Evolutionary conservation across 805 yeast genomes (phyloP).

Genomic region (Hanseniaspora mollemarum): DNA sequence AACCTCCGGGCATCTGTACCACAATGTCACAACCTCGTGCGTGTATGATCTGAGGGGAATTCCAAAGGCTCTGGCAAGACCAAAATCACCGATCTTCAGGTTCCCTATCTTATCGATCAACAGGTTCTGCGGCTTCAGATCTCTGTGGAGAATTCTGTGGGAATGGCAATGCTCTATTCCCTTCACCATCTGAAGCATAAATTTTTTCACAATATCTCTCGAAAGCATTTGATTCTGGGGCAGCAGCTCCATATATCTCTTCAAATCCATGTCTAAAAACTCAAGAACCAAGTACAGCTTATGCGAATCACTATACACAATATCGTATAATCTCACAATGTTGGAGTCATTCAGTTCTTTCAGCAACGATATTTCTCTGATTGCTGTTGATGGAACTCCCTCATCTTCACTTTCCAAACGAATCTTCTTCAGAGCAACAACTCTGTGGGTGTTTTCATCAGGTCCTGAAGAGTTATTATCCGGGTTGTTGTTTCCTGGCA

Average conservation of each 20-base stretch:
- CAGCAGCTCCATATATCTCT: slow-evolving; percentile 83
- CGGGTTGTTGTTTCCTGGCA: background rate
- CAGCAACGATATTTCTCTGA: slow-evolving; percentile 88
- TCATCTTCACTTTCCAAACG: slow-evolving; percentile 83
- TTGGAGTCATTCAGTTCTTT: slow-evolving; percentile 89
- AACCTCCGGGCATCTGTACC: slow-evolving; percentile 98
- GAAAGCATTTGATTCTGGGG: slow-evolving; percentile 84
- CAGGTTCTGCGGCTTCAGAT: slow-evolving; percentile 88
- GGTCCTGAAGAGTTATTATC: background rate
- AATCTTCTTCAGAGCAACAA: slow-evolving; percentile 92
- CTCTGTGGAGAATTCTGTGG: slow-evolving; percentile 57
- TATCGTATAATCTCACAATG: slow-evolving; percentile 85
- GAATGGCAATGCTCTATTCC: slow-evolving; percentile 67
- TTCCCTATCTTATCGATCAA: slow-evolving; percentile 83
- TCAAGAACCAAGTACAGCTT: slow-evolving; percentile 89
- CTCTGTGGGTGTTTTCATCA: slow-evolving; percentile 48
- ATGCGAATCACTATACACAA: slow-evolving; percentile 84
- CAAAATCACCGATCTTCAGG: slow-evolving; percentile 90
- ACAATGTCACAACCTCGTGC: slow-evolving; percentile 91
- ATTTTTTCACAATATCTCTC: slow-evolving; percentile 69
- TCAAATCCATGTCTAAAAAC: slow-evolving; percentile 83
- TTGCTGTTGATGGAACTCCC: slow-evolving; percentile 97
- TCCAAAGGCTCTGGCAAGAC: slow-evolving; percentile 94
- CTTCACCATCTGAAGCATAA: slow-evolving; percentile 84
- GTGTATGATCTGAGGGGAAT: slow-evolving; percentile 96